Conservation (phyloP, 1,284 basidiomycete genomes). For the Ustilago bromivora region DNA sequence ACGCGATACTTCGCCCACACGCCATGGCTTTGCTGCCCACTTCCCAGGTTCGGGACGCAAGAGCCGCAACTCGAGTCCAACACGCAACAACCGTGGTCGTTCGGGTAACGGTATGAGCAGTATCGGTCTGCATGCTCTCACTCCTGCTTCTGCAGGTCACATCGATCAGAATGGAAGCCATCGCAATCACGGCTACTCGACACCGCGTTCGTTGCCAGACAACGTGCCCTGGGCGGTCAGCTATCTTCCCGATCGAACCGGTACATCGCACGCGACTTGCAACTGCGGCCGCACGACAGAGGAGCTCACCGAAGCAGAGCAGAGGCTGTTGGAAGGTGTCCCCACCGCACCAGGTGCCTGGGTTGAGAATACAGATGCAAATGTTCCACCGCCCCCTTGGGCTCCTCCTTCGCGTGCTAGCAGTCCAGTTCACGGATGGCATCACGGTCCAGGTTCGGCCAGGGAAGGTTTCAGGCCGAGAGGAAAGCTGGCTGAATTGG, state of each 20-base stretch:
- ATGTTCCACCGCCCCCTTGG: slow-evolving; percentile 60
- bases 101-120: slow-evolving; percentile 40
- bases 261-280: slow-evolving; percentile 62
- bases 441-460: slow-evolving; percentile 23
- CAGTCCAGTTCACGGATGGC: slow-evolving; percentile 54
- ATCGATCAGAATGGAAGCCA: slow-evolving; percentile 49
- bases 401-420: slow-evolving; percentile 59
- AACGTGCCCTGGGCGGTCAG: slow-evolving; percentile 65
- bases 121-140: slow-evolving; percentile 49
- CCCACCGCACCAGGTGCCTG: slow-evolving; percentile 66
- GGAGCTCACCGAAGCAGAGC: slow-evolving; percentile 63
- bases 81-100: slow-evolving; percentile 40
- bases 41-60: slow-evolving; percentile 45
- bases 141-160: slow-evolving; percentile 47
- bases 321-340: slow-evolving; percentile 62
- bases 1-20: slow-evolving; percentile 56
- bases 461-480: slow-evolving; percentile 47
- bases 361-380: slow-evolving; percentile 48
- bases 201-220: slow-evolving; percentile 58
- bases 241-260: slow-evolving; percentile 61
- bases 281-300: slow-evolving; percentile 65
- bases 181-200: slow-evolving; percentile 43
- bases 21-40: slow-evolving; percentile 50
- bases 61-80: slow-evolving; percentile 52
- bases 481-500: slow-evolving; percentile 49